phyloP scores from a whole-genome alignment of 2,329 filamentous ascomycete species.

The Pyricularia sp. region DNA sequence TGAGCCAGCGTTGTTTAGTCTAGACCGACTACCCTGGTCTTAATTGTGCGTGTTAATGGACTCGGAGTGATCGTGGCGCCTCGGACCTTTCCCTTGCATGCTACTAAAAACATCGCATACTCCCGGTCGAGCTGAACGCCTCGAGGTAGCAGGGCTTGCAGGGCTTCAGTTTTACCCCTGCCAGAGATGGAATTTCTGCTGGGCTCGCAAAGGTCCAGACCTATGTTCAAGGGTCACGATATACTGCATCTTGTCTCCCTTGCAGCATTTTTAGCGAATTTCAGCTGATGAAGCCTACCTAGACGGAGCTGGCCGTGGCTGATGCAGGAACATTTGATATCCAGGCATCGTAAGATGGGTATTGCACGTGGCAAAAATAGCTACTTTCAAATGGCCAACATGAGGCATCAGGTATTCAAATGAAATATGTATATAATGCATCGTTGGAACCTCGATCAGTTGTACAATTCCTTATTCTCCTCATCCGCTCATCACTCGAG shows the following conservation, averaged over 20 bases:
- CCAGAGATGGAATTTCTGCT: too few species aligned
- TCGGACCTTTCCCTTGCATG: background rate
- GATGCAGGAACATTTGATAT: background rate
- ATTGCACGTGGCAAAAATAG: background rate
- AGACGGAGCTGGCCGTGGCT: background rate
- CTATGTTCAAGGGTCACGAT: background rate
- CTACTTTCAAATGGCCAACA: background rate
- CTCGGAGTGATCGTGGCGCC: background rate
- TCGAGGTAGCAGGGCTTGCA: too few species aligned
- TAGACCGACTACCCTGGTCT: background rate
- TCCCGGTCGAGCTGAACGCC: background rate
- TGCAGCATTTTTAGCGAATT: background rate
- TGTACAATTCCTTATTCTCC: background rate
- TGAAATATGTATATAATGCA: background rate
- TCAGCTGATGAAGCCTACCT: background rate
- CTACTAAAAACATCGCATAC: background rate
- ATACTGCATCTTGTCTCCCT: background rate
- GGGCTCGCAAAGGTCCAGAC: background rate
- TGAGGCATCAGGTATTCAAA: background rate
- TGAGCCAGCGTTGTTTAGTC: background rate
- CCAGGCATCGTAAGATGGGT: background rate
- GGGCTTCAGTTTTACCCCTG: background rate
- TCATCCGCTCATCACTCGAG: background rate
- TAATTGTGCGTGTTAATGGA: background rate
- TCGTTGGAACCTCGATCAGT: background rate